phyloP scores from a whole-genome alignment of 495 filamentous ascomycete species.

The Aspergillus taichungensis region DNA sequence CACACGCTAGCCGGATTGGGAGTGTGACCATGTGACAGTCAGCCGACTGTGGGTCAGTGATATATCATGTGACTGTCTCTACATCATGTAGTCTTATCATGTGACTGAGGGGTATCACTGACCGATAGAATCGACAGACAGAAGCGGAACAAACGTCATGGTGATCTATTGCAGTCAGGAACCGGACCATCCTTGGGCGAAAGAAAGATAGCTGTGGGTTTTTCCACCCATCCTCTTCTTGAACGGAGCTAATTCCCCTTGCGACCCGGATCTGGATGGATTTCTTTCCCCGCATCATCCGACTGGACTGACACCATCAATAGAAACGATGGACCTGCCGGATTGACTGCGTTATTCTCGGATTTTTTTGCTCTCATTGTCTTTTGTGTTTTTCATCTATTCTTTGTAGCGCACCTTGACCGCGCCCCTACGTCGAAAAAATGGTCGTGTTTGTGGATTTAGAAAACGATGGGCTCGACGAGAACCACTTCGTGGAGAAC shows the following conservation, averaged over 20 bases:
- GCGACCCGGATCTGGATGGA: conserved; percentile 21
- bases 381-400: background rate
- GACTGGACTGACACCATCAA: conserved; percentile 5
- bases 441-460: conserved; percentile 44
- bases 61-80: no score
- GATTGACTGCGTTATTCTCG: background rate
- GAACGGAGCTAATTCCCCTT: background rate
- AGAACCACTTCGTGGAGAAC: conserved; percentile 12
- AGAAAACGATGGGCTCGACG: conserved; percentile 25
- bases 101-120: no score
- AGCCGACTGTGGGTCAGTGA: no score
- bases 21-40: no score
- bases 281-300: conserved; percentile 21
- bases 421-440: conserved; percentile 1
- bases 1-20: no score
- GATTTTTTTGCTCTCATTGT: background rate
- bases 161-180: no score
- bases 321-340: conserved; percentile 4
- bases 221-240: conserved; percentile 6
- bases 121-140: no score
- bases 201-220: background rate
- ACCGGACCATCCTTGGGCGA: no score
- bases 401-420: background rate
- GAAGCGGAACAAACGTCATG: no score
- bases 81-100: no score